A percentile compares a stretch with the other conserved stretches of the same genome.
Conservation (phyloP, 305 asterid genomes). For the Rubia balearica region DNA sequence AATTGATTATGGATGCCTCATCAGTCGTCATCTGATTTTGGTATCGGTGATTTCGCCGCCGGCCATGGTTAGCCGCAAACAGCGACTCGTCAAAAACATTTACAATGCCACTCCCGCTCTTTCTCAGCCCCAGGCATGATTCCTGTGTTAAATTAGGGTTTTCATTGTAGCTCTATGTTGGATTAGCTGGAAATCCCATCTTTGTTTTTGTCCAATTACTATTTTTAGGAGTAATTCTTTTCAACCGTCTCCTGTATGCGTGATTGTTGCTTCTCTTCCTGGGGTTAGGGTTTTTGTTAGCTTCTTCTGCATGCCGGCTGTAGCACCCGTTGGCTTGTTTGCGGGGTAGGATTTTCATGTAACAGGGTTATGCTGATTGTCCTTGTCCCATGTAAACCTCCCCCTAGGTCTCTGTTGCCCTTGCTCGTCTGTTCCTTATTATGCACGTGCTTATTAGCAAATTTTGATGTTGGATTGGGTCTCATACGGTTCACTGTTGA, state of each 20-base stretch:
- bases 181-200: background rate
- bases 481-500: background rate
- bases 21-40: slow-evolving; percentile 20
- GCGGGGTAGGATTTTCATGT: slow-evolving; percentile 15
- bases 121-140: slow-evolving; percentile 48
- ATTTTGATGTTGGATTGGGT: background rate
- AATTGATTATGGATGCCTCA: slow-evolving; percentile 24
- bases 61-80: slow-evolving; percentile 50
- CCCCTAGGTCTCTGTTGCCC: background rate
- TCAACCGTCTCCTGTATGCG: background rate
- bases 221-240: too few species aligned
- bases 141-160: slow-evolving; percentile 7
- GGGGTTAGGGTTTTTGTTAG: slow-evolving; percentile 17
- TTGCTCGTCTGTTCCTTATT: background rate
- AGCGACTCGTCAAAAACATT: slow-evolving; percentile 44
- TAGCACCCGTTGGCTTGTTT: background rate
- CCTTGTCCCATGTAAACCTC: background rate
- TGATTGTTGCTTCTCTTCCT: slow-evolving; percentile 10
- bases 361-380: background rate
- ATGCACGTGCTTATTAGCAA: background rate
- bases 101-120: slow-evolving; percentile 49
- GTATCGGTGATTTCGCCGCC: slow-evolving; percentile 21
- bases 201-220: background rate
- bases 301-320: background rate
- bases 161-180: background rate